Evolutionary conservation across 305 asterid species (phyloP), one percentile per base, ranked within the genome.

Genomic region (Fraxinus baroniana): DNA sequence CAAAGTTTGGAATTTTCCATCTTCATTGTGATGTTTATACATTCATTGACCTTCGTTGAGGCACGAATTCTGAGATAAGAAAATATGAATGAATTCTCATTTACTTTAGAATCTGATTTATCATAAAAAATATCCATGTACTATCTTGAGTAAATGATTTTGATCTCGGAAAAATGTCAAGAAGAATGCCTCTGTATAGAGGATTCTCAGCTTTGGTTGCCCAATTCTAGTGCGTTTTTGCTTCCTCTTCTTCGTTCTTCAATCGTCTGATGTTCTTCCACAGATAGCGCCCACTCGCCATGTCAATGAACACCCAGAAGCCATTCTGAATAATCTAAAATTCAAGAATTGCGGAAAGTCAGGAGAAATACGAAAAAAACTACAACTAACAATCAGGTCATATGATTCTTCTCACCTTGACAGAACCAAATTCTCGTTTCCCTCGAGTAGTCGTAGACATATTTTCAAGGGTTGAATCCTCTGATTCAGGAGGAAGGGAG

Each of bases 201-300:
- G 5, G 30, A 62, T 20, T 15, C 60, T 49, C 20, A 49, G 20
- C 60, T 49, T 49, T 49, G 20, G 60, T 49, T 49, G 60, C 60
- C 20, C 20, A 49, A 49, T 49, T 64, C 73, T 64, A 64, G 35
- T 12, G 2, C 2, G 1, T 10, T 77, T 18, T 18, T 30, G 24
- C 22, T 49, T 24, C 57, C 36, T 74, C 81, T 33, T 46, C 57
- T 49, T 15, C 55, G 12, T 28, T 79, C 81, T 84, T 79, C 76
- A 88, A 60, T 68, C 75, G 83, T 66, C 76, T 84, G 41, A 87
- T 77, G 81, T 87, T 89, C 81, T 87, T 86, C 94, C 91, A 89
- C 76, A 90, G 60, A 74, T 89, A 86, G 41, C 87, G 84, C 8
- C 92, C 93, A 71, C 86, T 90, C 7, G 90, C 92, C 93, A 91